Base-by-base conservation (phyloP, 805 yeast genomes). In the Candida sonorensis region DNA sequence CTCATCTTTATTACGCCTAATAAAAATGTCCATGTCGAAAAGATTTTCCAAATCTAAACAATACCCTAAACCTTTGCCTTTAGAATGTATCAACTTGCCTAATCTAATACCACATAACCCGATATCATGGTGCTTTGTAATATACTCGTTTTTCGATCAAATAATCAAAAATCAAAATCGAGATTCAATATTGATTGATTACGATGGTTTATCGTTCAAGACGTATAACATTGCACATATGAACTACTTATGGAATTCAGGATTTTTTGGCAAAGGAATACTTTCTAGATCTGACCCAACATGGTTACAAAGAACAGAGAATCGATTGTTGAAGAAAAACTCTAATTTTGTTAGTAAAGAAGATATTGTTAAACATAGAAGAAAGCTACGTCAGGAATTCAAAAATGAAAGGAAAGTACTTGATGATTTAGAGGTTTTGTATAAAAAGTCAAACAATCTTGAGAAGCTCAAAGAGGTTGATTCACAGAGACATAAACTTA, bases 261-360 rank as follows among this genome's bases (percentile, higher is more conserved):
- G 98, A 1, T 92, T 87, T 51, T 92, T 86, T 51, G 98, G 98
- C 6, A 92, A 90, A 50, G 98, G 97, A 2, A 72, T 74, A 3
- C 61, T 87, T 27, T 83, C 95, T 22, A 66, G 98, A 41, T 81
- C 94, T 36, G 97, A 92, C 51, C 95, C 98, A 0, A 75, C 95
- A 0, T 92, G 97, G 97, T 57, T 52, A 27, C 64, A 62, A n/a
- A 66, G 97, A 33, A 75, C 85, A 1, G 57, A 61, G 20, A 64
- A 77, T 29, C 55, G 85, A 26, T 57, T 82, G 17, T 49, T 41
- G 42, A 29, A 42, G 16, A 45, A 35, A 26, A 46, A 28, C 26
- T 29, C 30, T 17, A 45, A 22, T 30, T 53, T 35, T 28, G 47
- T 60, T 13, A 64, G 80, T 14, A 66, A 76, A 38, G 98, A 92